A percentile compares a stretch with the other conserved stretches of the same genome.
phyloP scores from a whole-genome alignment of 352 stramenopile species.

The Aphanomyces invadans region DNA sequence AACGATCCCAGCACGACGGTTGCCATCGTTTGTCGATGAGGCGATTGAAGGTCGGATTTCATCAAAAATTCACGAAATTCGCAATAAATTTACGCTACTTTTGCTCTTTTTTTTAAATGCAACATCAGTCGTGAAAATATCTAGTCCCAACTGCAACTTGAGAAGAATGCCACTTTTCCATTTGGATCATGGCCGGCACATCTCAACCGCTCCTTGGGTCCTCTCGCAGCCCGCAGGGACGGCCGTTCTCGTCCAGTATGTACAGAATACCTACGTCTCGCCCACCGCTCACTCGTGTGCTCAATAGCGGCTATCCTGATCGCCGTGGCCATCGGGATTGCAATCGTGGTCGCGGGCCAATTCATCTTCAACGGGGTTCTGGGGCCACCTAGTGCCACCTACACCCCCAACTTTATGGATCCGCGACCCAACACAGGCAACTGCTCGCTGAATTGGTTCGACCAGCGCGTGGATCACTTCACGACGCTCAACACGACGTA shows the following conservation, averaged over 20 bases:
- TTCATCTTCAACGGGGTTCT: slow-evolving; percentile 1
- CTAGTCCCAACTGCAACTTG: not conserved
- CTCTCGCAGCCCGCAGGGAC: not conserved
- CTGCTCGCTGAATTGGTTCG: slow-evolving; percentile 79
- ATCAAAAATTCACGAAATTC: no score
- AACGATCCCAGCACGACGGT: no score
- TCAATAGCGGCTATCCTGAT: slow-evolving; percentile 3
- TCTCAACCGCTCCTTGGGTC: not conserved
- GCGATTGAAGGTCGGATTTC: no score
- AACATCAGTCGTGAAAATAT: no score
- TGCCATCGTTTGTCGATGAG: no score
- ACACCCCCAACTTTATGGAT: slow-evolving; percentile 6
- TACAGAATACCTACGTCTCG: not conserved
- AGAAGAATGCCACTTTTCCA: not conserved
- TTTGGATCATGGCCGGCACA: not conserved
- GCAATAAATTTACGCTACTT: no score
- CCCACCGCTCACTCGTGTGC: not conserved
- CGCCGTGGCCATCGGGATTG: not conserved
- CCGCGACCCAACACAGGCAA: slow-evolving; percentile 38
- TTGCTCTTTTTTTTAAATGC: no score
- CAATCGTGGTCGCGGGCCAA: not conserved
- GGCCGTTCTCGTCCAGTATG: not conserved
- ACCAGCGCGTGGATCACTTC: slow-evolving; percentile 88
- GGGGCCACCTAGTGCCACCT: not conserved
- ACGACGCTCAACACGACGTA: slow-evolving; percentile 38